phyloP scores from a whole-genome alignment of 1,284 basidiomycete species.

The Pyrrhoderma noxium region DNA sequence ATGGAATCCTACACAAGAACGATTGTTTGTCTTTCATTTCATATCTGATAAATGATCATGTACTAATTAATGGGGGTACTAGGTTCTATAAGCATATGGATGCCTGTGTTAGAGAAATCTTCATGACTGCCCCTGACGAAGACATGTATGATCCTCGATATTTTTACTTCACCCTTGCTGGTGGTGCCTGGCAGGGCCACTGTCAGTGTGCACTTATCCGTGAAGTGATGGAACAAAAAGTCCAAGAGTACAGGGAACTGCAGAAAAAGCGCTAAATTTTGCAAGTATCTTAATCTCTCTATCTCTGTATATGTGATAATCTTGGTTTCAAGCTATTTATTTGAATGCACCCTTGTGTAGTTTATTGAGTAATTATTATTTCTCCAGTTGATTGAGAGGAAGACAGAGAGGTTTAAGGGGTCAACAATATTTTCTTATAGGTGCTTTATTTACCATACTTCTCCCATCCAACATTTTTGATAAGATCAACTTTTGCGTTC shows the following conservation, averaged over 20 bases:
- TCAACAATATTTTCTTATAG: too few species aligned
- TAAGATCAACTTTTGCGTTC: conserved; percentile 70
- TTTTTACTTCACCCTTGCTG: conserved; percentile 12
- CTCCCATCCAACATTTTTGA: conserved; percentile 84
- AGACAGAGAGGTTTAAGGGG: not conserved
- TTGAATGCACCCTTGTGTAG: not conserved
- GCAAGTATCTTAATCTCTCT: not conserved
- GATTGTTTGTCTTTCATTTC: not conserved
- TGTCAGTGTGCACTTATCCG: conserved; percentile 10
- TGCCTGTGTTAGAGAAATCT: conserved; percentile 13
- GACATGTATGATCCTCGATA: conserved; percentile 10
- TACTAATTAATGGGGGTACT: not conserved
- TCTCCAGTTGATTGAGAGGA: not conserved
- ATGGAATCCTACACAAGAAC: conserved; percentile 5
- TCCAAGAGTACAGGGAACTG: conserved; percentile 11
- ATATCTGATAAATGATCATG: not conserved
- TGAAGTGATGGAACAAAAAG: conserved; percentile 13
- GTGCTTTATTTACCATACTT: conserved; percentile 40
- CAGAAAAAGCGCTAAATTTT: conserved; percentile 3
- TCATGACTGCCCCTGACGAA: conserved; percentile 13
- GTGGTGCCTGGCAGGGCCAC: conserved; percentile 15
- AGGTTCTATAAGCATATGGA: conserved; percentile 15
- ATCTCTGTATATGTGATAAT: not conserved
- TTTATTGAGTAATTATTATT: not conserved
- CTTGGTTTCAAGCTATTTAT: not conserved